Evolutionary conservation across 2,329 filamentous ascomycete genomes (phyloP).

Genomic region (Beauveria rudraprayagi): DNA sequence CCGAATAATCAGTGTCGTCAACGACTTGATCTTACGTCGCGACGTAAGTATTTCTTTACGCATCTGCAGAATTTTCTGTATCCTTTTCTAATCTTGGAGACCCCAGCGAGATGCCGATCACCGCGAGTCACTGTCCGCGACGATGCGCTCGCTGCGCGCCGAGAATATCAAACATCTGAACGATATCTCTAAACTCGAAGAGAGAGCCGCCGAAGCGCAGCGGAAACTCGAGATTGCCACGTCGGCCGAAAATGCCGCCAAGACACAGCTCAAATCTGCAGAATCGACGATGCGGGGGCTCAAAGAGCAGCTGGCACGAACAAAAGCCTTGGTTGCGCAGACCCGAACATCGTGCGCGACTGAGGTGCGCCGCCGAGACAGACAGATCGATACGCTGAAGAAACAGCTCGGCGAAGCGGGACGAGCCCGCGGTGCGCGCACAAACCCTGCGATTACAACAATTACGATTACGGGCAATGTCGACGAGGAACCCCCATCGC

Average conservation of each 20-base stretch:
- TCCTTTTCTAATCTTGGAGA: conserved; percentile 8
- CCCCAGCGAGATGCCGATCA: conserved; percentile 78
- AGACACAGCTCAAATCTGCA: conserved; percentile 61
- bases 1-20: conserved; percentile 83
- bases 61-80: background rate
- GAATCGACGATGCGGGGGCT: conserved; percentile 68
- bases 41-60: conserved; percentile 53
- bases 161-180: conserved; percentile 66
- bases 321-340: conserved; percentile 74
- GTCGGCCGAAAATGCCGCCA: conserved; percentile 62
- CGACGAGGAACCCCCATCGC: conserved; percentile 34
- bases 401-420: conserved; percentile 69
- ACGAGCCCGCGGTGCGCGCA: conserved; percentile 50
- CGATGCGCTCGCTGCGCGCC: conserved; percentile 66
- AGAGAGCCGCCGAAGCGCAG: conserved; percentile 46
- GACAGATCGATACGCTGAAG: conserved; percentile 83
- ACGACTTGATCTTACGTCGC: conserved; percentile 82
- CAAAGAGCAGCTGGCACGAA: conserved; percentile 73
- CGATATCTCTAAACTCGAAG: conserved; percentile 53
- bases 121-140: conserved; percentile 72
- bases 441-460: conserved; percentile 45
- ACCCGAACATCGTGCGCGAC: conserved; percentile 81
- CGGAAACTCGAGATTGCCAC: conserved; percentile 52
- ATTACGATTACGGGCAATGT: conserved; percentile 50
- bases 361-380: conserved; percentile 82